Percentiles rank a stretch among this genome's conserved stretches.
These are phyloP conservation scores for Bryum argenteum DNA, from an alignment of 225 moss, liverwort and hornwort genomes.

Conservation along the genomic window DNA sequence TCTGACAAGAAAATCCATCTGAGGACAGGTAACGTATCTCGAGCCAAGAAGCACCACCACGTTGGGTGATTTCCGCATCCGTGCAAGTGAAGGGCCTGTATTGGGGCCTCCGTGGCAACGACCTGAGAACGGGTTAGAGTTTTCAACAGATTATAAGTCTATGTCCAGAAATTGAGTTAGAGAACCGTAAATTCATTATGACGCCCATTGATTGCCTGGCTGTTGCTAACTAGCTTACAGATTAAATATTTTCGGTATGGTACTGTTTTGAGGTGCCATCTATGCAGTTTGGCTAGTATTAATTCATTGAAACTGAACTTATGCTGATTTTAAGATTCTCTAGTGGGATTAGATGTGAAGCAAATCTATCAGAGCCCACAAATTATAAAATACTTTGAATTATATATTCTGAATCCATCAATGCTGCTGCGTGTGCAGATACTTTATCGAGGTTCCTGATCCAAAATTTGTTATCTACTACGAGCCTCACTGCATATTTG, in stretches of 20 bases:
- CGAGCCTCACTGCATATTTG: constrained; percentile 89
- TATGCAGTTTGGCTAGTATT: neutral
- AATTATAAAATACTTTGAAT: neutral
- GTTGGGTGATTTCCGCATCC: constrained; percentile 63
- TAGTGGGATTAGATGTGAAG: neutral
- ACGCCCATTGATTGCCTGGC: neutral
- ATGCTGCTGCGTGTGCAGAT: constrained; percentile 48
- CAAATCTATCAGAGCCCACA: neutral
- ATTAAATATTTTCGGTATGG: neutral
- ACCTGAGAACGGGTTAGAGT: constrained; percentile 85
- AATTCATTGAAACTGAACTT: neutral
- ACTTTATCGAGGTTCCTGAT: constrained; percentile 70
- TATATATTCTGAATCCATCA: constrained; percentile 2
- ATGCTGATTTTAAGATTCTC: neutral
- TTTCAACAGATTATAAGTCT: neutral
- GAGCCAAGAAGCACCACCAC: constrained; percentile 73
- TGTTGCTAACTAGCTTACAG: neutral
- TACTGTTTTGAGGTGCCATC: neutral
- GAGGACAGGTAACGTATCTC: constrained; percentile 75
- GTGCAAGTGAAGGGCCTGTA: constrained; percentile 79
- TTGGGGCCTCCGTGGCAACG: constrained; percentile 99
- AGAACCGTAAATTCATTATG: neutral
- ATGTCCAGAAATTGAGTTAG: neutral
- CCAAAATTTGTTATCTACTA: constrained; percentile 80
- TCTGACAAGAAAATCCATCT: neutral